Conservation (phyloP, 23 red algal genomes). For the Gracilaria domingensis region DNA sequence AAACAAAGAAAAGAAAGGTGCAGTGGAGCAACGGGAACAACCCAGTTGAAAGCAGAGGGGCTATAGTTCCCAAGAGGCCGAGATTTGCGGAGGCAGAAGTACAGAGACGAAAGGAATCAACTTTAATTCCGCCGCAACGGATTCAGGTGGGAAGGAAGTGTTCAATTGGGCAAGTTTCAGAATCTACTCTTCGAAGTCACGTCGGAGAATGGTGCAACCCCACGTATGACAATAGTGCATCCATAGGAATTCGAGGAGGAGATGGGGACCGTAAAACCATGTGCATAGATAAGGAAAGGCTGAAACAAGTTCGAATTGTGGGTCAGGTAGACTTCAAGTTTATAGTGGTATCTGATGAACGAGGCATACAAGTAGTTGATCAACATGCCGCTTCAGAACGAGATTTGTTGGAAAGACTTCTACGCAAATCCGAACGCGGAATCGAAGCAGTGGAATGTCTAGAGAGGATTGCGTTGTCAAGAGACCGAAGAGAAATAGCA, state of each 20-base stretch:
- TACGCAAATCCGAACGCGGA: slow-evolving; percentile 15
- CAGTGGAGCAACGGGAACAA: not conserved
- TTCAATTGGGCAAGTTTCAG: not conserved
- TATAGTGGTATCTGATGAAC: slow-evolving; percentile 61
- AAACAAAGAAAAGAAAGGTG: not conserved
- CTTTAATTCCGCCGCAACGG: not conserved
- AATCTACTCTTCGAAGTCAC: slow-evolving; percentile 1
- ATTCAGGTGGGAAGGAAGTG: not conserved
- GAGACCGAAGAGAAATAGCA: slow-evolving; percentile 7
- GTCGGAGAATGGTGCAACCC: slow-evolving; percentile 45
- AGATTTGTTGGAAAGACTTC: slow-evolving; percentile 69
- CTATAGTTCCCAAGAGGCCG: not conserved
- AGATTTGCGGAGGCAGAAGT: slow-evolving; percentile 10
- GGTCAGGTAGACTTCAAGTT: slow-evolving; percentile 87
- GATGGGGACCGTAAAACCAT: slow-evolving; percentile 4
- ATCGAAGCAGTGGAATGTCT: not conserved
- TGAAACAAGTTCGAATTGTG: slow-evolving; percentile 46
- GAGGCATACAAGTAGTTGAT: slow-evolving; percentile 75
- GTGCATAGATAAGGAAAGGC: slow-evolving; percentile 1
- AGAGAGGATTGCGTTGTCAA: not conserved
- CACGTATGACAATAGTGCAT: not conserved
- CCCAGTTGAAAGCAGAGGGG: not conserved
- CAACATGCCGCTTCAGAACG: slow-evolving; percentile 95
- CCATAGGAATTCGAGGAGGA: not conserved
- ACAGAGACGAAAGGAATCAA: not conserved